Evolutionary conservation across 371 early-diverging fungal species (phyloP).

Genomic region (Rhizopus microsporus): DNA sequence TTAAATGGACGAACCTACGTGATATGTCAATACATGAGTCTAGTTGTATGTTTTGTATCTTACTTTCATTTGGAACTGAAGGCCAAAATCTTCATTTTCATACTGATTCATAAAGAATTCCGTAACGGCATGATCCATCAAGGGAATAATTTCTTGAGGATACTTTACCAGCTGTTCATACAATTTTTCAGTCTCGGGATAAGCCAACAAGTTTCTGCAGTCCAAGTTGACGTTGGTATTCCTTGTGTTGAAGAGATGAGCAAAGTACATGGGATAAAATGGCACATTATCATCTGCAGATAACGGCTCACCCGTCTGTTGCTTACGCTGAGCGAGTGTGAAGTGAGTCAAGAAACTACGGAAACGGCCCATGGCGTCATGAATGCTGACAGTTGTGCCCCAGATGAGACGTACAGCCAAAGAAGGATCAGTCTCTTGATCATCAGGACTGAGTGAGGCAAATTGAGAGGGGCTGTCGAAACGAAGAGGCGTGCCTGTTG

Average conservation of each 20-base stretch:
- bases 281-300: slow-evolving; percentile 57
- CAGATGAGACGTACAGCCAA: slow-evolving; percentile 79
- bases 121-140: slow-evolving; percentile 90
- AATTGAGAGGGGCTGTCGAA: slow-evolving; percentile 8
- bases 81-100: slow-evolving; percentile 53
- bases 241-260: slow-evolving; percentile 55
- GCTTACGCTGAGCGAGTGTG: slow-evolving; percentile 64
- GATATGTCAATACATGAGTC: not conserved
- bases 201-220: slow-evolving; percentile 81
- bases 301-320: slow-evolving; percentile 32
- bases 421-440: slow-evolving; percentile 51
- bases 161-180: slow-evolving; percentile 90
- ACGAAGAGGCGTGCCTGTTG: slow-evolving; percentile 11
- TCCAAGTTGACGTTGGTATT: slow-evolving; percentile 84
- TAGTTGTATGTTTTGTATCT: not conserved
- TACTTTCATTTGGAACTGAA: slow-evolving; percentile 35
- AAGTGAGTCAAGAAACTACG: slow-evolving; percentile 87
- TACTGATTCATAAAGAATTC: slow-evolving; percentile 78
- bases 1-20: slow-evolving; percentile 91
- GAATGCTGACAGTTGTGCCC: slow-evolving; percentile 98
- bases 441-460: slow-evolving; percentile 26
- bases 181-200: slow-evolving; percentile 63
- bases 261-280: slow-evolving; percentile 72
- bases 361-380: slow-evolving; percentile 89
- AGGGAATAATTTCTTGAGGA: slow-evolving; percentile 98